phyloP scores from a whole-genome alignment of 352 stramenopile species.

The Phytopythium montanum region DNA sequence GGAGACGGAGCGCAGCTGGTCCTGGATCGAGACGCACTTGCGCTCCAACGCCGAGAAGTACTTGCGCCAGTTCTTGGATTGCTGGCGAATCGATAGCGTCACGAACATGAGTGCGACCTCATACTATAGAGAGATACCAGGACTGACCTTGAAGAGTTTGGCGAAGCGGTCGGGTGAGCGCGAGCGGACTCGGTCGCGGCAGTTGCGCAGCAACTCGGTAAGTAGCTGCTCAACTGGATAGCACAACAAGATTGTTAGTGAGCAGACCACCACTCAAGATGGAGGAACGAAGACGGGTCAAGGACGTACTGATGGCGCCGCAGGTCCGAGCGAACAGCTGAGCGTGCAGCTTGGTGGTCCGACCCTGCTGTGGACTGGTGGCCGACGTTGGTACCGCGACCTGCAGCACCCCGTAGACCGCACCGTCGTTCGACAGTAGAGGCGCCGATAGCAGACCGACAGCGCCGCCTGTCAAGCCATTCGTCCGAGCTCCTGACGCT shows the following conservation, averaged over 20 bases:
- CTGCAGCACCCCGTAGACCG: slow-evolving; percentile 49
- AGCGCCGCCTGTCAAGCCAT: background rate
- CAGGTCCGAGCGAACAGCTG: slow-evolving; percentile 15
- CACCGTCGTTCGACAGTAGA: slow-evolving; percentile 40
- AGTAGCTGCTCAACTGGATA: slow-evolving; percentile 61
- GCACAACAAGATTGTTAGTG: background rate
- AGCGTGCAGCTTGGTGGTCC: slow-evolving; percentile 4
- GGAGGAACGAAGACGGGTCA: background rate
- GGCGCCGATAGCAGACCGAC: slow-evolving; percentile 35
- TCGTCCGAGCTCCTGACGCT: background rate
- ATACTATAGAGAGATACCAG: background rate
- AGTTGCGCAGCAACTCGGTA: slow-evolving; percentile 55
- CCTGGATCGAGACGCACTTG: slow-evolving; percentile 26
- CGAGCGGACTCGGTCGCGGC: slow-evolving; percentile 39
- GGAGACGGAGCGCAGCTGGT: slow-evolving; percentile 27
- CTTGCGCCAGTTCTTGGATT: slow-evolving; percentile 73
- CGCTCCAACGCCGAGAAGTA: slow-evolving; percentile 60
- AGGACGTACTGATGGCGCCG: background rate
- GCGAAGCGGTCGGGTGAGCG: slow-evolving; percentile 44
- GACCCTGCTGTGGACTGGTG: slow-evolving; percentile 6
- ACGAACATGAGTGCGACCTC: background rate
- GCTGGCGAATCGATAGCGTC: slow-evolving; percentile 10
- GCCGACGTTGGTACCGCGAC: slow-evolving; percentile 30
- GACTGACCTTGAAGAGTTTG: slow-evolving; percentile 54
- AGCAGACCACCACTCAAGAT: background rate